A percentile compares a stretch with the other conserved stretches of the same genome.
Conservation (phyloP, 768 basidiomycete genomes). For the Naganishia vaughanmartiniae region DNA sequence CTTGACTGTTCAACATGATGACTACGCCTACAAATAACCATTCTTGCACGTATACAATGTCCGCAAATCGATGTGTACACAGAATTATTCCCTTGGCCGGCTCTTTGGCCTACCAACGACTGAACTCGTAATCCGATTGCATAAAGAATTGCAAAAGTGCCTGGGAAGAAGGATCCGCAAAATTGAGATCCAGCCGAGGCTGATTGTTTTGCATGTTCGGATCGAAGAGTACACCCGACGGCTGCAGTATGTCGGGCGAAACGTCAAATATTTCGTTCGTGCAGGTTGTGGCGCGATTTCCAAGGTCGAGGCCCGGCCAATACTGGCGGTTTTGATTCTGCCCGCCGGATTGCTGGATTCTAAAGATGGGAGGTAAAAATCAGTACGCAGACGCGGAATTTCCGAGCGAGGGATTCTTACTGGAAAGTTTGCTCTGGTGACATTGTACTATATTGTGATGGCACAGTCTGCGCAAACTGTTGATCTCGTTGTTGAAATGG, state of each 20-base stretch:
- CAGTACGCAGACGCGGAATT: background rate
- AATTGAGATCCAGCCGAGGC: background rate
- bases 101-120: background rate
- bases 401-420: background rate
- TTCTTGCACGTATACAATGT: background rate
- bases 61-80: background rate
- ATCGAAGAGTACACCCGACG: background rate
- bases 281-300: background rate
- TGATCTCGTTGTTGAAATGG: background rate
- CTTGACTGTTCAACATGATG: background rate
- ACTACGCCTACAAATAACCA: background rate
- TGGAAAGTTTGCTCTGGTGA: background rate
- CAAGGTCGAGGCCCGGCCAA: background rate
- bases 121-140: slow-evolving; percentile 19
- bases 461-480: background rate
- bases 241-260: background rate
- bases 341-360: background rate
- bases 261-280: background rate
- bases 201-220: background rate
- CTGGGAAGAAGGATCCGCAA: background rate
- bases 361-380: background rate
- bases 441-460: background rate
- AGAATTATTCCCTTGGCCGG: background rate
- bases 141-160: slow-evolving; percentile 12
- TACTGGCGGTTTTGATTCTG: background rate